phyloP scores from a whole-genome alignment of 805 yeast species.

The Candida nanaspora region DNA sequence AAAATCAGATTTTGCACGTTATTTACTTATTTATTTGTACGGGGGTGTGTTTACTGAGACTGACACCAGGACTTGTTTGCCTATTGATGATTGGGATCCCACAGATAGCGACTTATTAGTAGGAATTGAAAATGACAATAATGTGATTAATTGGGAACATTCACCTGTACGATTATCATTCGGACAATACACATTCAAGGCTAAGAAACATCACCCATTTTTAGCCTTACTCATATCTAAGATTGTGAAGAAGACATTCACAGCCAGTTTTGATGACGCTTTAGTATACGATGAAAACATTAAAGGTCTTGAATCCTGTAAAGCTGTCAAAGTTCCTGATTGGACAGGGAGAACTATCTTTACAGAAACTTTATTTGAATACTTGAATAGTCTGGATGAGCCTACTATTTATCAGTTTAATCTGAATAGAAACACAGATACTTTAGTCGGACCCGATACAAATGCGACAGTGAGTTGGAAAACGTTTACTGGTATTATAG shows the following conservation, averaged over 20 bases:
- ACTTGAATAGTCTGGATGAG: constrained; percentile 10
- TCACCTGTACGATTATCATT: constrained; percentile 14
- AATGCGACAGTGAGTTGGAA: constrained; percentile 7
- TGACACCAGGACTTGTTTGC: constrained; percentile 42
- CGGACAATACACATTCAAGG: constrained; percentile 10
- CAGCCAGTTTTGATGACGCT: constrained; percentile 2
- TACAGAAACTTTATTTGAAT: constrained; percentile 16
- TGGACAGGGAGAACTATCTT: constrained; percentile 27
- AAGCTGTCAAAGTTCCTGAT: constrained; percentile 31
- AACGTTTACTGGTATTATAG: constrained; percentile 9
- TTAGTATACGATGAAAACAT: constrained; percentile 12
- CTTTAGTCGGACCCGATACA: constrained; percentile 10
- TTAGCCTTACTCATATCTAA: constrained; percentile 15
- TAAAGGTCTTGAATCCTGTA: constrained; percentile 16
- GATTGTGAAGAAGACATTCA: constrained; percentile 10
- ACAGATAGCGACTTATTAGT: constrained; percentile 11
- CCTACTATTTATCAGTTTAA: constrained; percentile 4
- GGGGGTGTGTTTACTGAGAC: constrained; percentile 54
- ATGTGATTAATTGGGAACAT: constrained; percentile 12
- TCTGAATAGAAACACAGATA: constrained; percentile 2
- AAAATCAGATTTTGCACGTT: constrained; percentile 44
- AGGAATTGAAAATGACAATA: constrained; percentile 15
- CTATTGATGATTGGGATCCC: constrained; percentile 19
- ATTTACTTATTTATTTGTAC: constrained; percentile 36
- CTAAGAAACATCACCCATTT: constrained; percentile 18